Evolutionary conservation across 2,329 filamentous ascomycete species (phyloP).

Genomic region (Phialemonium atrogriseum): DNA sequence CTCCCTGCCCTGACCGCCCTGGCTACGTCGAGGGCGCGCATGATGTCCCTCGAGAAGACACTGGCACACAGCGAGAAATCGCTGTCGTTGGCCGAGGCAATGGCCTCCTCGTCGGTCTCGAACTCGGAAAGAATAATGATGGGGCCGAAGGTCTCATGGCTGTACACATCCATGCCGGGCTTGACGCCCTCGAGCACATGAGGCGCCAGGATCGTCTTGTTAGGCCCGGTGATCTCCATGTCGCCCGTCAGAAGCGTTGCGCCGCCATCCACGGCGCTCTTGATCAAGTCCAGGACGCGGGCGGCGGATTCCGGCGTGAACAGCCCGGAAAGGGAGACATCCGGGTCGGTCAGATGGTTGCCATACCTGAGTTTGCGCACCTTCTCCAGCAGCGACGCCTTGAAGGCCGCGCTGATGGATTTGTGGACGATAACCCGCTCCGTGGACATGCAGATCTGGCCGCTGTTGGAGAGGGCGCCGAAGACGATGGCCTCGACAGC

Average conservation of each 20-base stretch:
- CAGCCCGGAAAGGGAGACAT: constrained; percentile 18
- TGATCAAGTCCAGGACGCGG: constrained; percentile 29
- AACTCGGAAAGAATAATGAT: constrained; percentile 52
- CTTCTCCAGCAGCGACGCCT: constrained; percentile 17
- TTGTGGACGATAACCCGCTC: constrained; percentile 59
- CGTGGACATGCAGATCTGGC: constrained; percentile 64
- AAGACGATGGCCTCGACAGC: constrained; percentile 51
- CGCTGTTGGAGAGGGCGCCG: constrained; percentile 53
- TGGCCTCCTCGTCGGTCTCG: constrained; percentile 52
- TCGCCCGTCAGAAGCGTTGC: constrained; percentile 49
- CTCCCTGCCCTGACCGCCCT: constrained; percentile 47
- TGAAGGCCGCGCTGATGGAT: constrained; percentile 44
- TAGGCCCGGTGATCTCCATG: constrained; percentile 18
- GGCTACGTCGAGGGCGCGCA: constrained; percentile 41
- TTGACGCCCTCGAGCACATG: constrained; percentile 53
- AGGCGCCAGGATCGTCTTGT: constrained; percentile 42
- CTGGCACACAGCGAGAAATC: constrained; percentile 59
- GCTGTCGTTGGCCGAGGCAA: constrained; percentile 59
- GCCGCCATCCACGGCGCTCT: constrained; percentile 47
- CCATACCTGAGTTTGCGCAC: constrained; percentile 13
- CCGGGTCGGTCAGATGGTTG: constrained; percentile 16
- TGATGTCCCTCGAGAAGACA: constrained; percentile 56
- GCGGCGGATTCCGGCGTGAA: constrained; percentile 14
- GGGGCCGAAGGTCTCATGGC: constrained; percentile 59
- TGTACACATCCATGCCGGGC: constrained; percentile 57